Conservation (phyloP, 495 filamentous ascomycete species). For the Viridothelium virens region DNA sequence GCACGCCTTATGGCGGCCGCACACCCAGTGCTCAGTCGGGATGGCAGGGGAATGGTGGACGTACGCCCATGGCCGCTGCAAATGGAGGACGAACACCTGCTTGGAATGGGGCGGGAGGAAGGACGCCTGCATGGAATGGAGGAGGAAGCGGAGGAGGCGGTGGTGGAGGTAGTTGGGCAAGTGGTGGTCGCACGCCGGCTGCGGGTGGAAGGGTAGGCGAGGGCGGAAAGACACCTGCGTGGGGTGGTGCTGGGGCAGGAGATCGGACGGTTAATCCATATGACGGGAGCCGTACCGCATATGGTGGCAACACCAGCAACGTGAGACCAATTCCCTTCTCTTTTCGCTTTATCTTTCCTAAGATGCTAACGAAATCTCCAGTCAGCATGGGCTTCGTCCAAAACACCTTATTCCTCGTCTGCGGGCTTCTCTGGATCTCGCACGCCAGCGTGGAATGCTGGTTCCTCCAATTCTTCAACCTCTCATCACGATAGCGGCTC, state of each 20-base stretch:
- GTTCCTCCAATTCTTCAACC: slow-evolving; percentile 20
- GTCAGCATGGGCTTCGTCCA: slow-evolving; percentile 19
- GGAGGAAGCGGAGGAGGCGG: slow-evolving; percentile 29
- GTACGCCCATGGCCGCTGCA: slow-evolving; percentile 38
- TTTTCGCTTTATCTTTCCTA: neutral
- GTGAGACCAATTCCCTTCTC: slow-evolving; percentile 4
- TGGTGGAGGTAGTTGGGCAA: slow-evolving; percentile 15
- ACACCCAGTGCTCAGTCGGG: slow-evolving; percentile 7
- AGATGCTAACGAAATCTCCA: neutral
- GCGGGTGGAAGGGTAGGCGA: slow-evolving; percentile 20
- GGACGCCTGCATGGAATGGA: slow-evolving; percentile 32
- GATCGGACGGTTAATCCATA: slow-evolving; percentile 56
- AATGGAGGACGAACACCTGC: slow-evolving; percentile 61
- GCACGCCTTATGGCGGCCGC: slow-evolving; percentile 11
- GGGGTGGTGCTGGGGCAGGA: slow-evolving; percentile 26
- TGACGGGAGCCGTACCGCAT: slow-evolving; percentile 22
- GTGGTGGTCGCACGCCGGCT: slow-evolving; percentile 57
- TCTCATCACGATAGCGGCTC: slow-evolving; percentile 49
- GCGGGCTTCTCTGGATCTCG: slow-evolving; percentile 4
- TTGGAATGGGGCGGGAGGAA: slow-evolving; percentile 43
- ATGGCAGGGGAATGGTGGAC: slow-evolving; percentile 15
- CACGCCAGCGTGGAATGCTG: slow-evolving; percentile 17
- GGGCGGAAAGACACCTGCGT: slow-evolving; percentile 19
- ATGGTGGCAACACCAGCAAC: slow-evolving; percentile 18
- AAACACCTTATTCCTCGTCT: slow-evolving; percentile 52